Evolutionary conservation across 31 red algal genomes (phyloP).

Genomic region (Porphyra umbilicalis): DNA sequence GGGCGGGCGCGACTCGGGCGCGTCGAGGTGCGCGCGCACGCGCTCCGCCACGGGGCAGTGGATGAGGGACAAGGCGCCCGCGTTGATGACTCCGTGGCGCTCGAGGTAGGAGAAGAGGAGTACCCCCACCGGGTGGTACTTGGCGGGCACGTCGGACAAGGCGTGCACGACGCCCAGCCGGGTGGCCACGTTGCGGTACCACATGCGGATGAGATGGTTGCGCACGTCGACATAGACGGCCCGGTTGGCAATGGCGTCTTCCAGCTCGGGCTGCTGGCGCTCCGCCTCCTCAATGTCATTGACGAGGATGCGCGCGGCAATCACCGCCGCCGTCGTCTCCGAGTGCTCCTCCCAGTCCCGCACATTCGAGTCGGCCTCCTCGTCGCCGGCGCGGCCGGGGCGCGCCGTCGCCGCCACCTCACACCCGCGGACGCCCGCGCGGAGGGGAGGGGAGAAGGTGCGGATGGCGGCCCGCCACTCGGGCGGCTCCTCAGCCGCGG

Average conservation of each 20-base stretch:
- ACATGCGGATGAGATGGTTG: constrained; percentile 88
- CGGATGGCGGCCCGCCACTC: not conserved
- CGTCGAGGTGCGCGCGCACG: not conserved
- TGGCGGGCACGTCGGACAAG: constrained; percentile 24
- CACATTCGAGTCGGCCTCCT: not conserved
- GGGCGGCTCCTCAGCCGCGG: not conserved
- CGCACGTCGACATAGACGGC: constrained; percentile 67
- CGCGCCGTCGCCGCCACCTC: not conserved
- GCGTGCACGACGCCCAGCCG: constrained; percentile 20
- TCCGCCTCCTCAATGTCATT: constrained; percentile 51
- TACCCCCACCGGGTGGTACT: constrained; percentile 26
- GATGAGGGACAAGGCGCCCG: constrained; percentile 40
- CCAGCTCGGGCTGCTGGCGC: constrained; percentile 29
- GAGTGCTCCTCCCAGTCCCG: constrained; percentile 1
- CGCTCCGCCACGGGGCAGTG: not conserved
- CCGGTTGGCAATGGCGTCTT: constrained; percentile 8
- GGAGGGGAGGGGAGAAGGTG: not conserved
- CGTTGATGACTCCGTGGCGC: constrained; percentile 64
- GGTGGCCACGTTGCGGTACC: constrained; percentile 47
- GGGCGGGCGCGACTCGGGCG: not conserved
- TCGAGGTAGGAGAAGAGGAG: constrained; percentile 56
- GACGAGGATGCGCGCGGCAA: constrained; percentile 42
- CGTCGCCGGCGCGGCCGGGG: not conserved
- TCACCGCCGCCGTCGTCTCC: constrained; percentile 43
- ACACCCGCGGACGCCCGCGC: not conserved